phyloP scores from a whole-genome alignment of 2,329 filamentous ascomycete species.

The Colletotrichum tropicale region DNA sequence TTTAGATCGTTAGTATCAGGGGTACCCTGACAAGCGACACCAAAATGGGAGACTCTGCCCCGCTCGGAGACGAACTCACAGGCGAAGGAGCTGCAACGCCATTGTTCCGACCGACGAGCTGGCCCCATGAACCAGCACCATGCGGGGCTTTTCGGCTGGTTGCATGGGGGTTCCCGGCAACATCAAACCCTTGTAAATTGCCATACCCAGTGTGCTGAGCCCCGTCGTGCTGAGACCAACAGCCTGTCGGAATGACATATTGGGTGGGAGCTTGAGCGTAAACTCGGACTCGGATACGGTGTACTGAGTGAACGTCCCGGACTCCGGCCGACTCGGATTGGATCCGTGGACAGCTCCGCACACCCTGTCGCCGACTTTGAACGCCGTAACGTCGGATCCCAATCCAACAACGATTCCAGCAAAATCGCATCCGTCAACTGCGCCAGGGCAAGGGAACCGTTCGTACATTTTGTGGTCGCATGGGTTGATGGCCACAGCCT shows the following conservation, averaged over 20 bases:
- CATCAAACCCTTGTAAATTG: conserved; percentile 22
- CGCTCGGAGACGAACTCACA: conserved; percentile 23
- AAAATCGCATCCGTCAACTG: conserved; percentile 32
- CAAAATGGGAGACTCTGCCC: not conserved
- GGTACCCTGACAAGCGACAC: not conserved
- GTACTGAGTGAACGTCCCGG: conserved; percentile 26
- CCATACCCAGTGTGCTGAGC: conserved; percentile 21
- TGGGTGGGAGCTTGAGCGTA: conserved; percentile 18
- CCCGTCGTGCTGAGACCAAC: conserved; percentile 15
- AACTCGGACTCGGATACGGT: not conserved
- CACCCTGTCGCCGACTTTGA: conserved; percentile 30
- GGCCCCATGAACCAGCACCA: conserved; percentile 27
- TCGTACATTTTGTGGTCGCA: conserved; percentile 32
- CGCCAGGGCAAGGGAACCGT: conserved; percentile 22
- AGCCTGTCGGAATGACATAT: conserved; percentile 21
- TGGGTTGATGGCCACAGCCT: conserved; percentile 32
- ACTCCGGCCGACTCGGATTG: conserved; percentile 12
- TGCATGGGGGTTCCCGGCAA: conserved; percentile 21
- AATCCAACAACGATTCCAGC: conserved; percentile 29
- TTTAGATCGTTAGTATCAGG: not conserved
- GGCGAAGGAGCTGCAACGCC: conserved; percentile 27
- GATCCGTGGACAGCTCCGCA: conserved; percentile 22
- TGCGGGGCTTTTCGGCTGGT: conserved; percentile 9
- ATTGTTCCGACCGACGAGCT: conserved; percentile 22
- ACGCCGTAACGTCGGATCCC: conserved; percentile 21